A percentile compares a stretch with the other conserved stretches of the same genome.
Evolutionary conservation across 78 protist species (phyloP).

Genomic region (Dictyostelium citrinum): DNA sequence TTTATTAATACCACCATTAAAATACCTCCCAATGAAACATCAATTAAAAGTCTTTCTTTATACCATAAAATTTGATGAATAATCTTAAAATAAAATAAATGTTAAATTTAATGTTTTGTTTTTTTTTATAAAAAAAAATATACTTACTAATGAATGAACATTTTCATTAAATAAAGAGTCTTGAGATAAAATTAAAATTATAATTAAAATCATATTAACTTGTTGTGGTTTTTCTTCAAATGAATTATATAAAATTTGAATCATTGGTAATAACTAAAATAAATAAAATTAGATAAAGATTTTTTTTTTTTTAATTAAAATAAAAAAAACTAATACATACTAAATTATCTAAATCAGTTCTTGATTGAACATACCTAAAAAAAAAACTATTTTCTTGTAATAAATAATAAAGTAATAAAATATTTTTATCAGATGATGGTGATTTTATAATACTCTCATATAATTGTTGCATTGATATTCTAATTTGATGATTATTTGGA

Average conservation of each 20-base stretch:
- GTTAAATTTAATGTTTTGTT: no score
- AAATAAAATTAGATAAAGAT: background rate
- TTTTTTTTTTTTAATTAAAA: background rate
- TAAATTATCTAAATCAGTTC: conserved; percentile 73
- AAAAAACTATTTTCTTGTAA: conserved; percentile 76
- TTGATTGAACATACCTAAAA: conserved; percentile 76
- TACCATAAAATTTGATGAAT: conserved; percentile 73
- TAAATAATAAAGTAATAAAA: conserved; percentile 76
- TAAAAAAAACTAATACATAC: background rate
- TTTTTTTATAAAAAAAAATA: no score
- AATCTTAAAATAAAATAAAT: conserved; percentile 7
- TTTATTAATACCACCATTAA: conserved; percentile 75
- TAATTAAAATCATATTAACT: conserved; percentile 77
- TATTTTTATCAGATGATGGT: conserved; percentile 64
- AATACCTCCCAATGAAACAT: conserved; percentile 76
- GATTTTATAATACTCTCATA: conserved; percentile 38
- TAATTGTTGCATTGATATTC: conserved; percentile 60
- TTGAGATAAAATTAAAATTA: conserved; percentile 66
- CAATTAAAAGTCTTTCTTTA: conserved; percentile 66
- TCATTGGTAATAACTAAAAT: conserved; percentile 65
- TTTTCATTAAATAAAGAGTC: conserved; percentile 72
- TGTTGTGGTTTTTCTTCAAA: conserved; percentile 74
- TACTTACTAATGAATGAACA: conserved; percentile 69
- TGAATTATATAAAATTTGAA: conserved; percentile 63
- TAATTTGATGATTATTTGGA: background rate